Evolutionary conservation across 2,329 filamentous ascomycete species (phyloP), one percentile per base, ranked within the genome.

Genomic region (Penicillium concentricum): DNA sequence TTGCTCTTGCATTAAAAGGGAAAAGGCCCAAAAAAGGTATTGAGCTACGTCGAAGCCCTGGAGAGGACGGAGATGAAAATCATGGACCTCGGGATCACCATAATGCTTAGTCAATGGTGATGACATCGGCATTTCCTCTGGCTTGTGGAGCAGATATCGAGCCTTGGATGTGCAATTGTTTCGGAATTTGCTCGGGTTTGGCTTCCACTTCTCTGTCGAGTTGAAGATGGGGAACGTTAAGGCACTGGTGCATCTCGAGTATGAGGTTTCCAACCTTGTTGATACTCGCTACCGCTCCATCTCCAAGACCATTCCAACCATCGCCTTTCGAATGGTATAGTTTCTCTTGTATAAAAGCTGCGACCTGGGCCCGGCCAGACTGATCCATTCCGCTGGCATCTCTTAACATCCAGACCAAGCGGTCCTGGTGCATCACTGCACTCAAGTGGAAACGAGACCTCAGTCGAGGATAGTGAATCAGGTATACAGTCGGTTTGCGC

Each of bases 301-400:
- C 72, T 12, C 71, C 74, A 15, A 76, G 63, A 13, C 75, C 75
- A 44, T 67, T 70, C 75, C 75, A 78, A 5, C 74, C 74, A 48
- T 74, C 62, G 35, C 74, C 74, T 38, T 67, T 71, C 4, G 70
- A 68, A 34, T 66, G 66, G 58, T 74, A 76, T 39, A 78, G 56
- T 22, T 64, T 69, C 44, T 73, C 68, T 32, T 61, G 67, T 24
- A 76, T 56, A 13, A 56, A 64, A 22, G 47, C 55, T 50, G 62
- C 61, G 16, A 70, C 45, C 35, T 65, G 60, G n/a, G 58, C 61
- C 44, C 57, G 58, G 20, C 61, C 60, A 35, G 58, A 44, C 47
- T 51, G 54, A 32, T 61, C 59, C 39, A 61, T 51, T 26, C 45
- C 35, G 46, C 58, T 65, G 28, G 64, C 61, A 32, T 75, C 68